Percentiles rank a stretch among this genome's conserved stretches.
These are phyloP conservation scores for Saccharomycopsis sp. DNA, from an alignment of 805 yeast genomes.

Conservation along the genomic window DNA sequence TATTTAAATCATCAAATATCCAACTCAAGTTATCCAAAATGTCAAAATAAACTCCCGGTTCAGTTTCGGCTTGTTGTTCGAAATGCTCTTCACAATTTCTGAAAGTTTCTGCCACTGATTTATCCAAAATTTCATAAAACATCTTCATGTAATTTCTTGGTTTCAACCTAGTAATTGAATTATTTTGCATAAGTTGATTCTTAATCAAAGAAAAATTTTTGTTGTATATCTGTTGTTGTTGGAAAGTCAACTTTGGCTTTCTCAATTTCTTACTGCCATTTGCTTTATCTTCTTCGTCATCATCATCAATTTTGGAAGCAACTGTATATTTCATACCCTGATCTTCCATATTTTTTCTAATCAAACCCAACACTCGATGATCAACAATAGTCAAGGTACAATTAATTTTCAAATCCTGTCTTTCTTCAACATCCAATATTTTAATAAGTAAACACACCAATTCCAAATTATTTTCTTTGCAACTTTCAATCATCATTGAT, in stretches of 20 bases:
- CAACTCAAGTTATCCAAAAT: slow-evolving; percentile 71
- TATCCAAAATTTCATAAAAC: slow-evolving; percentile 52
- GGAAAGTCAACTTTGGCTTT: slow-evolving; percentile 19
- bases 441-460: slow-evolving; percentile 67
- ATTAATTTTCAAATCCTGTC: slow-evolving; percentile 58
- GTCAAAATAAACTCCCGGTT: slow-evolving; percentile 32
- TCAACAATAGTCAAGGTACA: slow-evolving; percentile 29
- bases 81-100: slow-evolving; percentile 53
- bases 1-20: slow-evolving; percentile 69
- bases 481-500: slow-evolving; percentile 61
- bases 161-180: slow-evolving; percentile 34
- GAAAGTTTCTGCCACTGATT: slow-evolving; percentile 61
- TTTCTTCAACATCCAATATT: slow-evolving; percentile 72
- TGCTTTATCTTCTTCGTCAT: not conserved
- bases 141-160: slow-evolving; percentile 56
- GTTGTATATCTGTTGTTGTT: slow-evolving; percentile 19
- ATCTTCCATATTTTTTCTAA: slow-evolving; percentile 21
- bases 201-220: slow-evolving; percentile 27
- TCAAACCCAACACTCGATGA: slow-evolving; percentile 22
- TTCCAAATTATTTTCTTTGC: slow-evolving; percentile 60
- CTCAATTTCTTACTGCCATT: not conserved
- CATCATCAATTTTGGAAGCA: slow-evolving; percentile 20
- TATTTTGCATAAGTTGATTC: slow-evolving; percentile 31
- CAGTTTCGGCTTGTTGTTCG: slow-evolving; percentile 30
- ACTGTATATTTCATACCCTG: slow-evolving; percentile 20